A percentile compares a stretch with the other conserved stretches of the same genome.
Conservation (phyloP, 176 grass and related monocot genomes). For the Chrysopogon serrulatus region DNA sequence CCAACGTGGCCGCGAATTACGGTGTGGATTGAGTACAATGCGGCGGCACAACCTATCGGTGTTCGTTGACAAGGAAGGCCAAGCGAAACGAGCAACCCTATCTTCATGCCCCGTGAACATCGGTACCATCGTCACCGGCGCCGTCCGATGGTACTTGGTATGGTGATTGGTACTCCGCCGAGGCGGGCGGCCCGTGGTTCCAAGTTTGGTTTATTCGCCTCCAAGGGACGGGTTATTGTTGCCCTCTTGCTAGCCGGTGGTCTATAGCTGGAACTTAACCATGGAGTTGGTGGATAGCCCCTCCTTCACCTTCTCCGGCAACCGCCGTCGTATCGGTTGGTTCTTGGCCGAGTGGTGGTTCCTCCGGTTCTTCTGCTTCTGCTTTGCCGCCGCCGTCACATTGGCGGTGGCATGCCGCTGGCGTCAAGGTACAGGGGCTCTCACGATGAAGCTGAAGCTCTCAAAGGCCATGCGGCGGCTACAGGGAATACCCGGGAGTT, state of each 20-base stretch:
- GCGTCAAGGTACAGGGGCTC: not conserved
- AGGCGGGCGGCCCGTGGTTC: too few relatives aligned
- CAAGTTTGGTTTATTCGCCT: too few relatives aligned
- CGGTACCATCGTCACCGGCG: not conserved
- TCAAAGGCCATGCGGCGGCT: not conserved
- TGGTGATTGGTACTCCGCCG: too few relatives aligned
- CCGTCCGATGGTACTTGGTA: too few relatives aligned
- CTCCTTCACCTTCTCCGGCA: too few relatives aligned
- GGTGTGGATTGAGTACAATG: not conserved
- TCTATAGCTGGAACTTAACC: not conserved
- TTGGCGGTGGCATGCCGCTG: too few relatives aligned
- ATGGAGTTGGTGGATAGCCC: too few relatives aligned
- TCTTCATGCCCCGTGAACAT: not conserved
- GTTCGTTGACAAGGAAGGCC: not conserved
- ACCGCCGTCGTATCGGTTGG: too few relatives aligned
- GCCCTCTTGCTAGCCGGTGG: not conserved
- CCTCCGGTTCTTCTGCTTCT: too few relatives aligned
- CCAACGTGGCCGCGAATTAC: not conserved
- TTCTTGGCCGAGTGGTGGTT: too few relatives aligned
- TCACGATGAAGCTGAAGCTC: not conserved
- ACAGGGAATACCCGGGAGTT: not conserved
- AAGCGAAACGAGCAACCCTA: not conserved
- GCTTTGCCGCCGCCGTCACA: too few relatives aligned
- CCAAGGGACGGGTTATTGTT: not conserved
- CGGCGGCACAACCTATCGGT: not conserved